phyloP scores from a whole-genome alignment of 2,329 filamentous ascomycete genomes.

The Sclerotinia borealis region DNA sequence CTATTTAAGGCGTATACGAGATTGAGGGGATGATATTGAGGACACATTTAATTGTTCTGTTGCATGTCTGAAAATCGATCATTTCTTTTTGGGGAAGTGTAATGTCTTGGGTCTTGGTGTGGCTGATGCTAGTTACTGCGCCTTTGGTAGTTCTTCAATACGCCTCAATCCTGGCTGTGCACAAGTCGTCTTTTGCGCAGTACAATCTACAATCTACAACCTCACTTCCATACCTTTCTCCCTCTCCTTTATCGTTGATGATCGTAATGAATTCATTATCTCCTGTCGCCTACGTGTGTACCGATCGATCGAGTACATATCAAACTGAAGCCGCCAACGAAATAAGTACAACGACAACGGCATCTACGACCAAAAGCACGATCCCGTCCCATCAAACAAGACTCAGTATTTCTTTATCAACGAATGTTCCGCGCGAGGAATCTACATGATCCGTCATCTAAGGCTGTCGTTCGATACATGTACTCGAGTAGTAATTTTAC shows the following conservation, averaged over 20 bases:
- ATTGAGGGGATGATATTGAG: background rate
- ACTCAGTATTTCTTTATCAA: background rate
- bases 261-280: background rate
- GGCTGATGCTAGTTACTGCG: no score
- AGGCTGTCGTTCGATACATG: background rate
- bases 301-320: background rate
- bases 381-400: background rate
- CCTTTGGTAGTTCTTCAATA: no score
- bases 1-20: background rate
- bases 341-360: background rate
- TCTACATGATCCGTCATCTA: background rate
- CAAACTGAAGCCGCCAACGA: background rate
- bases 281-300: no score
- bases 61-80: slow-evolving; percentile 9
- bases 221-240: background rate
- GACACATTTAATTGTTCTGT: background rate
- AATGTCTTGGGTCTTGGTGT: background rate
- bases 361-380: background rate
- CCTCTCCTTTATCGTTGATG: background rate
- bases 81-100: slow-evolving; percentile 5
- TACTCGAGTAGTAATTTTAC: no score
- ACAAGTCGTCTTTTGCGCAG: no score
- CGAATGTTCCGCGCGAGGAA: background rate
- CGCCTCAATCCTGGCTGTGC: no score
- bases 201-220: no score